phyloP scores from a whole-genome alignment of 2,329 filamentous ascomycete species.

The Ophiocordyceps camponoti-saundersi region DNA sequence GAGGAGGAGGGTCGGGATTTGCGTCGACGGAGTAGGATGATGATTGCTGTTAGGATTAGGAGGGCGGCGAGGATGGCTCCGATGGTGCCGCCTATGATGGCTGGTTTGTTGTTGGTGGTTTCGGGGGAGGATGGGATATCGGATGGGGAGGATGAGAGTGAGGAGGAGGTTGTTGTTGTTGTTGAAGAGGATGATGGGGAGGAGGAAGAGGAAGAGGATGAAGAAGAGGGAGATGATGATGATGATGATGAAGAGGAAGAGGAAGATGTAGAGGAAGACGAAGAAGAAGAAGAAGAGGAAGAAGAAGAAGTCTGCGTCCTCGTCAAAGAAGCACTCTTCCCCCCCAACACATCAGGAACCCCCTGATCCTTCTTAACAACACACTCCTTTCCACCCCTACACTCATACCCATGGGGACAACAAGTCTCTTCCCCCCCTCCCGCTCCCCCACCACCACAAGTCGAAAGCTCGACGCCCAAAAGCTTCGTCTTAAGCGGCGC shows the following conservation, averaged over 20 bases:
- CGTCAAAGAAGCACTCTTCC: no score
- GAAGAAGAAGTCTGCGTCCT: no score
- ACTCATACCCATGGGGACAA: conserved; percentile 54
- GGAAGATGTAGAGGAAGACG: no score
- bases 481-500: conserved; percentile 51
- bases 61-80: conserved; percentile 28
- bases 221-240: not conserved
- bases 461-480: conserved; percentile 34
- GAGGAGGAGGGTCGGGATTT: not conserved
- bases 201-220: conserved; percentile 1
- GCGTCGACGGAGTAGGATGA: conserved; percentile 19
- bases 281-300: not conserved
- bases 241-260: not conserved
- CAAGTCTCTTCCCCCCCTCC: conserved; percentile 28
- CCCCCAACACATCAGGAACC: not conserved
- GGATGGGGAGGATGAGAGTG: not conserved
- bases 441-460: no score
- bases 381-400: not conserved
- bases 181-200: not conserved
- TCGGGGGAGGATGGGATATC: conserved; percentile 7
- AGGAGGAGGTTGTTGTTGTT: no score
- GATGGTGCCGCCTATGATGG: conserved; percentile 21
- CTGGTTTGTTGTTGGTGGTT: not conserved
- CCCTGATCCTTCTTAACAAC: not conserved
- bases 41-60: conserved; percentile 19